Evolutionary conservation across 495 filamentous ascomycete genomes (phyloP).

Genomic region (Umbilicaria muhlenbergii): DNA sequence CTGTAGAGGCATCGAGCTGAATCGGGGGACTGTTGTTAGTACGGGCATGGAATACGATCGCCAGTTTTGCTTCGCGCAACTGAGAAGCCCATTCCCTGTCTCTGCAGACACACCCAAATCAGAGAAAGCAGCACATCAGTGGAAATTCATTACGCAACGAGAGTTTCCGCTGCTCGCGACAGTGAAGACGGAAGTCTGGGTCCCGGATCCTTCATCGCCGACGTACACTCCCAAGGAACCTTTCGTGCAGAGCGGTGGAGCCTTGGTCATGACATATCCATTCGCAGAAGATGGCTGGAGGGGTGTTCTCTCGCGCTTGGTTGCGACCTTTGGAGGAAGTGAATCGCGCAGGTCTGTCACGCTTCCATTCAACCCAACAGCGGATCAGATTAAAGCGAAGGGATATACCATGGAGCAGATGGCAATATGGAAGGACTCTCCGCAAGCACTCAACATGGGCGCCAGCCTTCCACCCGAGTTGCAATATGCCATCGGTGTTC

Average conservation of each 20-base stretch:
- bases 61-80: constrained; percentile 67
- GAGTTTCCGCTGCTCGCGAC: constrained; percentile 57
- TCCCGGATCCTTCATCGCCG: constrained; percentile 48
- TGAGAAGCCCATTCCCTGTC: constrained; percentile 36
- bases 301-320: constrained; percentile 12
- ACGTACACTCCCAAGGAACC: constrained; percentile 24
- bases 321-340: constrained; percentile 9
- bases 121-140: constrained; percentile 36
- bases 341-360: constrained; percentile 26
- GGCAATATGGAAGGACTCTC: constrained; percentile 65
- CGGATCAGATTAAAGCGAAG: constrained; percentile 30
- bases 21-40: constrained; percentile 44
- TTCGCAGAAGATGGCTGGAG: constrained; percentile 16
- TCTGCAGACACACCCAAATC: constrained; percentile 19
- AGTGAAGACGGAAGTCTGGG: constrained; percentile 62
- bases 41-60: constrained; percentile 73
- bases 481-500: constrained; percentile 43
- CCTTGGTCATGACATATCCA: constrained; percentile 42
- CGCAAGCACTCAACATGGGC: constrained; percentile 44
- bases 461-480: constrained; percentile 24
- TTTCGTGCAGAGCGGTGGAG: constrained; percentile 36
- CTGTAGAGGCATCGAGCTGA: constrained; percentile 65
- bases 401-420: constrained; percentile 47
- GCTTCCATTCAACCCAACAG: constrained; percentile 49
- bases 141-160: constrained; percentile 71